Evolutionary conservation across 768 basidiomycete genomes (phyloP).

Genomic region (Suillus luteus): DNA sequence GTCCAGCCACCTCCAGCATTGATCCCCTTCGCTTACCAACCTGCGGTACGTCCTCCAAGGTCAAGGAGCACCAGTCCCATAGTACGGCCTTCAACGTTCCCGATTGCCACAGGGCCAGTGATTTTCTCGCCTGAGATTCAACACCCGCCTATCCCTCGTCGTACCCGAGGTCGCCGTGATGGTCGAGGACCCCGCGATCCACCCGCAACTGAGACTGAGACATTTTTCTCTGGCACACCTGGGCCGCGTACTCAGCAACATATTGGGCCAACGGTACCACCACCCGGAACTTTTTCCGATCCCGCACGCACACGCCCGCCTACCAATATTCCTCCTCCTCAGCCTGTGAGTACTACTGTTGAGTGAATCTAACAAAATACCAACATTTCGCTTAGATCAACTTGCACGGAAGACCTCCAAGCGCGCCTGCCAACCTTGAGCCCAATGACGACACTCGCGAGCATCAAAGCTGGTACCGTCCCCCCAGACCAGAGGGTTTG

Average conservation of each 20-base stretch:
- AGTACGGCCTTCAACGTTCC: slow-evolving; percentile 32
- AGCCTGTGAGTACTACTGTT: slow-evolving; percentile 18
- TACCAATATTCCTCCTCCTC: slow-evolving; percentile 28
- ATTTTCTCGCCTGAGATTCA: slow-evolving; percentile 24
- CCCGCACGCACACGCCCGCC: slow-evolving; percentile 3
- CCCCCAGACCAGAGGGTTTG: slow-evolving; percentile 10
- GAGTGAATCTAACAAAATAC: neutral
- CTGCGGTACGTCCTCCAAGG: slow-evolving; percentile 40
- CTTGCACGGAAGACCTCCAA: slow-evolving; percentile 19
- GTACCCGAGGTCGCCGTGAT: neutral
- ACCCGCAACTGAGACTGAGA: neutral
- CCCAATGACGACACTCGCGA: slow-evolving; percentile 19
- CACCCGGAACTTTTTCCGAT: slow-evolving; percentile 15
- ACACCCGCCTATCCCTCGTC: slow-evolving; percentile 9
- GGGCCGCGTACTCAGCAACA: neutral
- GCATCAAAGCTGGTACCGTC: slow-evolving; percentile 28
- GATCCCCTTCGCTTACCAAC: slow-evolving; percentile 56
- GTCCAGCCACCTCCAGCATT: slow-evolving; percentile 54
- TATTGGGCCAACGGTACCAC: slow-evolving; percentile 12
- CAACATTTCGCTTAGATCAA: neutral
- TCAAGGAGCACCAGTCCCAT: slow-evolving; percentile 46
- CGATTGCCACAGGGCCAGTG: slow-evolving; percentile 22
- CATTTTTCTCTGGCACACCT: neutral
- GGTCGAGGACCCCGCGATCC: neutral
- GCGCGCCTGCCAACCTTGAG: slow-evolving; percentile 26